Percentiles rank a stretch among this genome's conserved stretches.
These are phyloP conservation scores for Candida berthetii DNA, from an alignment of 805 yeast species.

Conservation along the genomic window DNA sequence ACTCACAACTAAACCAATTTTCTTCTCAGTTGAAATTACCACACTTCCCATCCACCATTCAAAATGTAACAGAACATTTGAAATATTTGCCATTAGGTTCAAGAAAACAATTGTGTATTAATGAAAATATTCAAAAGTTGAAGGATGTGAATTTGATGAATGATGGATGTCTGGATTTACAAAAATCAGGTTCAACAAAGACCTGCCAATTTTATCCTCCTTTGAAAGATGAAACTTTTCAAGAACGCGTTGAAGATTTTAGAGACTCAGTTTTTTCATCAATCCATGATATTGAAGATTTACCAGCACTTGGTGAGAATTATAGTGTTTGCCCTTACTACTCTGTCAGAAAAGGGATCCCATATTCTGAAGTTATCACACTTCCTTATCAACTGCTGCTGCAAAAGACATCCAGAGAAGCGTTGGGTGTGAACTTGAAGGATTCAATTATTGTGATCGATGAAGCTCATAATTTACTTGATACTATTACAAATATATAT, in stretches of 20 bases:
- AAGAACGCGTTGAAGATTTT: slow-evolving; percentile 28
- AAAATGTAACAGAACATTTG: slow-evolving; percentile 39
- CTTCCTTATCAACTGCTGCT: slow-evolving; percentile 77
- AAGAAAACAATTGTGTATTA: slow-evolving; percentile 77
- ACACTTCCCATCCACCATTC: slow-evolving; percentile 55
- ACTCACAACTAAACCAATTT: slow-evolving; percentile 81
- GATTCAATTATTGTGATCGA: slow-evolving; percentile 75
- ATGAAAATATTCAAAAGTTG: slow-evolving; percentile 49
- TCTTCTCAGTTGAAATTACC: slow-evolving; percentile 64
- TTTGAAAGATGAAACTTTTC: slow-evolving; percentile 15
- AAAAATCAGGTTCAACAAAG: slow-evolving; percentile 28
- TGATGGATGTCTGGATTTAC: slow-evolving; percentile 76
- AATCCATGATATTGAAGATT: slow-evolving; percentile 64
- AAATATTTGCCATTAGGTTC: slow-evolving; percentile 77
- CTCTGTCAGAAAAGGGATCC: slow-evolving; percentile 51
- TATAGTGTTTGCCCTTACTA: slow-evolving; percentile 77
- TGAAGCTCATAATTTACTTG: slow-evolving; percentile 88
- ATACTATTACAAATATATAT: slow-evolving; percentile 63
- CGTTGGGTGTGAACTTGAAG: slow-evolving; percentile 51
- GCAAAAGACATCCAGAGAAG: slow-evolving; percentile 55
- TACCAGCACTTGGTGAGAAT: slow-evolving; percentile 51
- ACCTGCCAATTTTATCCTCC: slow-evolving; percentile 38
- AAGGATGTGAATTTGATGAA: slow-evolving; percentile 52
- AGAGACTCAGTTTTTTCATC: slow-evolving; percentile 42
- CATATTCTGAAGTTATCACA: slow-evolving; percentile 67